Base-by-base conservation (phyloP, 345 rosid species). In the Kernera saxatilis region DNA sequence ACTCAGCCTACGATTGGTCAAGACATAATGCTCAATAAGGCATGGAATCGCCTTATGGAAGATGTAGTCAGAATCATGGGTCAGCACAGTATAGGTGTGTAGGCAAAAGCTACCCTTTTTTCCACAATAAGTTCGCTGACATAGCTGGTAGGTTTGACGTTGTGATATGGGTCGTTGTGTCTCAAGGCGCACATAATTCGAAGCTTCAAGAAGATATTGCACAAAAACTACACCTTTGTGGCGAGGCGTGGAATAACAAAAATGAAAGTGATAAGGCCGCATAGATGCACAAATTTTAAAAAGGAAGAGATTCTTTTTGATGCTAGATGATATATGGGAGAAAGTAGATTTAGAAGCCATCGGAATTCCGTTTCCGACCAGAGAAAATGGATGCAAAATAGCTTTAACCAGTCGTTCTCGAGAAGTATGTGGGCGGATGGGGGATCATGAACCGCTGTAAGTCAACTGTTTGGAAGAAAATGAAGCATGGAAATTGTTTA, bases 41-140 rank as follows among this genome's bases (percentile, higher is more conserved):
- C 26, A 1, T 77, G 74, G 77, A 25, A 21, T 13, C 35, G 30
- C 25, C 21, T 60, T 0, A 25, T 2, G 12, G 23, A 65, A 41
- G 41, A 53, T 35, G 21, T 5, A 19, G 53, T 59, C 0, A 18
- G 59, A n/a, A 43, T 61, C 19, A 9, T 77, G 3, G 81, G 81
- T 13, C 17, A 71, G 6, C 30, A 40, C 36, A 39, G 75, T 9
- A 43, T 50, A 52, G 72, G 69, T 4, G 66, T 15, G 73, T 68
- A 18, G 78, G 78, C 13, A 76, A 76, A 46, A 77, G n/a, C 76
- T 6, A 77, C 76, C 30, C 68, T 77, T n/a, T 67, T 77, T 22
- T 77, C 59, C 58, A 66, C 21, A 71, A 77, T 9, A 71, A 32
- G 39, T 26, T 71, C 23, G 0, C 14, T 4, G 13, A n/a, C 6